Percentiles rank a stretch among this genome's conserved stretches.
Evolutionary conservation across 2,329 filamentous ascomycete genomes (phyloP).

Genomic region (Colletotrichum spinosum): DNA sequence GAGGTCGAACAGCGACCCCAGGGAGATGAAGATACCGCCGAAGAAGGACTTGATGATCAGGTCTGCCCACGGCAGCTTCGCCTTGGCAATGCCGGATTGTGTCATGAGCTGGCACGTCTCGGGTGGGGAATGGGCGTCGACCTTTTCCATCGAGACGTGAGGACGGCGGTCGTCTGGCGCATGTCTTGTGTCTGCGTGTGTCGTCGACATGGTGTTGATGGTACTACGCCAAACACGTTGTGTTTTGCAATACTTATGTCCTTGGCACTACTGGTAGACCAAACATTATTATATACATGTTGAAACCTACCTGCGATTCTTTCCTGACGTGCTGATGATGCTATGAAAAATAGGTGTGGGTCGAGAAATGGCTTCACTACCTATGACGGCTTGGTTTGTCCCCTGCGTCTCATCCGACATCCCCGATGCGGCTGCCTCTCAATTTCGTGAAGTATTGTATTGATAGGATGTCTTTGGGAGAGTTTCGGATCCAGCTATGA

Average conservation of each 20-base stretch:
- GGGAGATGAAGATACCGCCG: slow-evolving; percentile 25
- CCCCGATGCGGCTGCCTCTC: no score
- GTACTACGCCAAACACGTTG: no score
- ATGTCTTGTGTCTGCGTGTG: not conserved
- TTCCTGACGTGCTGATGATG: slow-evolving; percentile 13
- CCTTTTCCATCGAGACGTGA: not conserved
- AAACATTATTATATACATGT: no score
- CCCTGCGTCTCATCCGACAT: no score
- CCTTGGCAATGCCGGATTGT: slow-evolving; percentile 15
- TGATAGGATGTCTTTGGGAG: no score
- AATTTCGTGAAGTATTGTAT: no score
- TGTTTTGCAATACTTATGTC: no score
- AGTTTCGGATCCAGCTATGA: no score
- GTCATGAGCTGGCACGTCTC: slow-evolving; percentile 12
- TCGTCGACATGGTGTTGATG: not conserved
- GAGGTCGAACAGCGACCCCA: slow-evolving; percentile 11
- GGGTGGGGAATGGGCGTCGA: slow-evolving; percentile 4
- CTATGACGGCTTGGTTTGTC: no score
- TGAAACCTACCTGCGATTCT: not conserved
- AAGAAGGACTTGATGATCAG: slow-evolving; percentile 19
- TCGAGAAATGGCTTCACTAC: no score
- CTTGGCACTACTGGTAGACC: no score
- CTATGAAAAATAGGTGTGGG: not conserved
- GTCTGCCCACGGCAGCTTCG: slow-evolving; percentile 4
- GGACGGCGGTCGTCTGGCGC: not conserved